A percentile compares a stretch with the other conserved stretches of the same genome.
These are phyloP conservation scores for Leptographium flavum DNA, from an alignment of 2,329 filamentous ascomycete species.

Conservation along the genomic window DNA sequence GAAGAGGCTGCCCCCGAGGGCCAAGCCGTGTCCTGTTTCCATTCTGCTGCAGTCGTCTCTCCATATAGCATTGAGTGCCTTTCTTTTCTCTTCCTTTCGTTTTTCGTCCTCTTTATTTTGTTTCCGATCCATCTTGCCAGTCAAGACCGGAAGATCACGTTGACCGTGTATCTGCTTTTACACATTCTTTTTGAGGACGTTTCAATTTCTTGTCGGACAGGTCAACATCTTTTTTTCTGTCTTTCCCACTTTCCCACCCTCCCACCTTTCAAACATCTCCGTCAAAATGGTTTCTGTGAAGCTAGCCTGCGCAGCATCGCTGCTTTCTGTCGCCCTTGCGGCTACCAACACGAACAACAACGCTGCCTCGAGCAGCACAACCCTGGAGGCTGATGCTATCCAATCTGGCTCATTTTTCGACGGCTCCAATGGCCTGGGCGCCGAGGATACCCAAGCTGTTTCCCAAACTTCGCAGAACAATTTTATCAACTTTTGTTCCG, in stretches of 20 bases:
- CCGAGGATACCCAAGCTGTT: constrained; percentile 16
- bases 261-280: neutral
- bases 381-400: constrained; percentile 15
- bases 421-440: constrained; percentile 18
- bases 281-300: constrained; percentile 16
- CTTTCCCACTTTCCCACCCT: neutral
- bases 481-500: constrained; percentile 49
- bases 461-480: constrained; percentile 27
- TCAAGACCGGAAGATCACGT: constrained; percentile 18
- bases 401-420: constrained; percentile 21
- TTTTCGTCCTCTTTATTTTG: constrained; percentile 7
- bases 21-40: constrained; percentile 6
- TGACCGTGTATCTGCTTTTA: constrained; percentile 17
- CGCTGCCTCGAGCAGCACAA: constrained; percentile 17
- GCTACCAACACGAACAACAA: constrained; percentile 8
- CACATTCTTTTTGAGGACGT: constrained; percentile 9
- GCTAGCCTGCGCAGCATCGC: constrained; percentile 15
- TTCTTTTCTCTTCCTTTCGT: constrained; percentile 7
- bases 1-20: constrained; percentile 5
- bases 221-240: constrained; percentile 7
- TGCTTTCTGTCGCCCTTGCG: constrained; percentile 13
- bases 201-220: constrained; percentile 4
- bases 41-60: neutral
- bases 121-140: constrained; percentile 13
- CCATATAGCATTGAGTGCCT: constrained; percentile 9